Conservation (phyloP, 2,329 filamentous ascomycete species). For the Didymella segeticola region DNA sequence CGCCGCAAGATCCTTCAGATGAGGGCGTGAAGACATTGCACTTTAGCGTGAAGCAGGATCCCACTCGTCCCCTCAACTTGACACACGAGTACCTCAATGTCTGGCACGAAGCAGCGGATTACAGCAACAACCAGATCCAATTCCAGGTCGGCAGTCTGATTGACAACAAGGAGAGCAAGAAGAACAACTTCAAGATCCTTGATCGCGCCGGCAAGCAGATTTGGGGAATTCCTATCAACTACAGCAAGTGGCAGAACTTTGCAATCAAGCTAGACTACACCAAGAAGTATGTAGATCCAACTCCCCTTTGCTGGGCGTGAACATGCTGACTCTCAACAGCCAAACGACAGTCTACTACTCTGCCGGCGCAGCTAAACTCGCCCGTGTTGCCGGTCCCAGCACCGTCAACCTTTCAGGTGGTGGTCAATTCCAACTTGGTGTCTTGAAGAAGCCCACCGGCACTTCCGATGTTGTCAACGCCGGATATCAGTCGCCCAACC, state of each 20-base stretch:
- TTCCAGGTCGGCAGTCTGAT: conserved; percentile 64
- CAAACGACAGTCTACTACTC: conserved; percentile 67
- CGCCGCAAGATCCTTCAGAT: conserved; percentile 60
- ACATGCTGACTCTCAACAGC: conserved; percentile 40
- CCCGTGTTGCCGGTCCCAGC: conserved; percentile 55
- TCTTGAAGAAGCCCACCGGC: conserved; percentile 67
- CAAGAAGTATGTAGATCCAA: conserved; percentile 55
- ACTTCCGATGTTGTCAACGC: conserved; percentile 48
- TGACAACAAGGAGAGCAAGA: conserved; percentile 53
- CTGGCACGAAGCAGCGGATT: conserved; percentile 51
- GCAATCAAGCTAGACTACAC: conserved; percentile 64
- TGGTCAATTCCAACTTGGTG: conserved; percentile 68
- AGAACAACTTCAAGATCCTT: conserved; percentile 52
- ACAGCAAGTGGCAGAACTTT: conserved; percentile 67
- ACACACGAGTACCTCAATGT: conserved; percentile 66
- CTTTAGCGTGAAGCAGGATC: conserved; percentile 64
- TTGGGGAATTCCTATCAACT: conserved; percentile 60
- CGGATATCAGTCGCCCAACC: conserved; percentile 43
- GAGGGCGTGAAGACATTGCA: conserved; percentile 67
- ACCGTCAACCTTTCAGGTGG: conserved; percentile 62
- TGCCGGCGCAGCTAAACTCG: conserved; percentile 53
- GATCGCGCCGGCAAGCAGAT: conserved; percentile 49
- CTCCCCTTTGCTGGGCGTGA: no score
- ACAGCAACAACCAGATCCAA: conserved; percentile 51
- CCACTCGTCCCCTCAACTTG: conserved; percentile 60